Base-by-base conservation (phyloP, 139 green algal genomes). In the Chlamydomonas applanata region DNA sequence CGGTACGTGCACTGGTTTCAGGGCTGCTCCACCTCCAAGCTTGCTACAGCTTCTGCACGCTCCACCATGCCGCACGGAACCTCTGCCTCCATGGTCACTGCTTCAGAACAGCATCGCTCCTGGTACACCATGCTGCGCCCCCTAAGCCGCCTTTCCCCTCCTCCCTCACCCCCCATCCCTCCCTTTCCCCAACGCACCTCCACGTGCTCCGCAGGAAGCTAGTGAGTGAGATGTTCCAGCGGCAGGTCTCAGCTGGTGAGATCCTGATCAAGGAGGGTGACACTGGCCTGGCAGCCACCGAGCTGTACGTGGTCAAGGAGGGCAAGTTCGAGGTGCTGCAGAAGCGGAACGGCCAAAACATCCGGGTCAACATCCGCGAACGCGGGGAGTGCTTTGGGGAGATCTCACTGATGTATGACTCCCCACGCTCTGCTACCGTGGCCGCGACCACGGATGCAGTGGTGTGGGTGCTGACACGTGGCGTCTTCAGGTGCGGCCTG, bases 251-350 rank as follows among this genome's bases (percentile, higher is more conserved):
- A 44, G 82, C 82, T 44, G 82, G 79, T 2, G 92, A 97, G 56
- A 93, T 97, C 32, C 79, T 97, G 25, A 96, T 96, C 82, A 86
- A 87, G 53, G 89, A 96, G 80, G 91, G 90, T 13, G 92, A 94
- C 79, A 88, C 73, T 32, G 86, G 90, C 35, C 56, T 91, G 22
- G 83, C 80, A 35, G 85, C 90, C 33, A 85, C 80, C n/a, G 91
- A 96, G 85, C 81, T 97, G 73, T 97, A 94, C 72, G 84, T 97
- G 2, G 92, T 97, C 13, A 94, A 94, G 72, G 69, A 52, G 16
- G 93, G 93, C 7, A 86, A 94, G 69, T 97, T 97, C 73, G 93
- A 97, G 77, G 81, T 97, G 35, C 78, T 95, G 40, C 85, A 97
- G 76, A 80, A 85, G 33, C 80, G 91, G 16, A 87, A 95, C 71